Base-by-base conservation (phyloP, 306 rosid species). In the Prunus mume region DNA sequence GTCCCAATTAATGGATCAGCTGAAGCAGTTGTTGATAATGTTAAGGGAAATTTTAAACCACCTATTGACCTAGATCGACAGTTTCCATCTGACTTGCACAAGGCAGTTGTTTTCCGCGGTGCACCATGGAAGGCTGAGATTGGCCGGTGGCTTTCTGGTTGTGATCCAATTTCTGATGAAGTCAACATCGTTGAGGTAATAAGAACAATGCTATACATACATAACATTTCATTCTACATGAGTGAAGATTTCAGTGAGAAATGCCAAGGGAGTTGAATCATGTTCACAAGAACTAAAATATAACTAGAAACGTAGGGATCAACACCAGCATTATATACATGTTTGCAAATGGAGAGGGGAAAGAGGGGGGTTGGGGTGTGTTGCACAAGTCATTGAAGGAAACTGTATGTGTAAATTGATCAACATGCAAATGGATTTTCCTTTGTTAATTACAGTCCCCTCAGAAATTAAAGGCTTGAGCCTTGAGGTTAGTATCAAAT, bases 71-170 rank as follows among this genome's bases (percentile, higher is more conserved):
- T 85, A 30, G 86, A 81, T 74, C 85, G 5, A 45, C 87, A 65
- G 80, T 92, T 92, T 83, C 88, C 92, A 24, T 70, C 86, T 66
- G 96, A 90, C 72, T 82, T 78, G 80, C 96, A 89, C 18, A 72
- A 83, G 22, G 91, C 92, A 7, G 92, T 88, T 82, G 83, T 85
- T 75, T 92, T 90, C 82, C 87, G 57, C 17, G 96, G 88, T 68
- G 97, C 93, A 12, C 97, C 97, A 15, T 95, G 98, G 98, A 92
- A 89, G 92, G 90, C 92, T 38, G 86, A 84, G 82, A 88, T 95
- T 25, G 98, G 98, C 41, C 86, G 62, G 74, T 95, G 98, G 98
- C 91, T 95, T 80, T 83, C 97, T 15, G 93, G 97, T 58, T 95
- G 98, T 66, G 87, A 85, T 86, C 77, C 87, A 60, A 28, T 84